These are phyloP conservation scores for Botryotinia convoluta DNA, from an alignment of 2,329 filamentous ascomycete species.

Conservation along the genomic window DNA sequence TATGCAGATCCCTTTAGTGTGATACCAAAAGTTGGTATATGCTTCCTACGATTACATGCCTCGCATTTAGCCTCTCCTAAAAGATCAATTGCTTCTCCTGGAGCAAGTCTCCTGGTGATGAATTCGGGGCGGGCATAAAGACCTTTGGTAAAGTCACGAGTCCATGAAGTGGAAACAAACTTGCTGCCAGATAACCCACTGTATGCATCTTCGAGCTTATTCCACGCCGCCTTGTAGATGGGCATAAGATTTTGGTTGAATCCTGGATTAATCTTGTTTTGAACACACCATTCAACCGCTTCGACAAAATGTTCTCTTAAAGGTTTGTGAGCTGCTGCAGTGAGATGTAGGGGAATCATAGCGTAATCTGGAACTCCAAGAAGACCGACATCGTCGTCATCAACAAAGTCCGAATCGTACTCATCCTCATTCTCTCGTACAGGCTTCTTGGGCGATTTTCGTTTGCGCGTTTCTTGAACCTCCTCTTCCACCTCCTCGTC, in stretches of 20 bases:
- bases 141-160: conserved; percentile 59
- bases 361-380: conserved; percentile 53
- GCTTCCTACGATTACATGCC: conserved; percentile 64
- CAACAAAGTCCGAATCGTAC: conserved; percentile 52
- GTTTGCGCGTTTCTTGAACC: conserved; percentile 11
- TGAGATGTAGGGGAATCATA: conserved; percentile 66
- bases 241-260: conserved; percentile 58
- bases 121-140: conserved; percentile 65
- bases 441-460: conserved; percentile 15
- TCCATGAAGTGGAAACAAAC: conserved; percentile 71
- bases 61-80: conserved; percentile 41
- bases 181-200: conserved; percentile 66
- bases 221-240: conserved; percentile 67
- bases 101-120: conserved; percentile 19
- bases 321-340: conserved; percentile 62
- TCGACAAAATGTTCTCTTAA: conserved; percentile 70
- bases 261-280: conserved; percentile 71
- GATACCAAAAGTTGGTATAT: conserved; percentile 65
- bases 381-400: conserved; percentile 56
- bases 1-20: conserved; percentile 66
- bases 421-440: conserved; percentile 25
- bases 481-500: conserved; percentile 25
- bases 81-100: conserved; percentile 45
- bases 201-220: conserved; percentile 70
- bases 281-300: conserved; percentile 77